A percentile compares a stretch with the other conserved stretches of the same genome.
Conservation (phyloP, 768 basidiomycete genomes). For the Amanita jacksonii region DNA sequence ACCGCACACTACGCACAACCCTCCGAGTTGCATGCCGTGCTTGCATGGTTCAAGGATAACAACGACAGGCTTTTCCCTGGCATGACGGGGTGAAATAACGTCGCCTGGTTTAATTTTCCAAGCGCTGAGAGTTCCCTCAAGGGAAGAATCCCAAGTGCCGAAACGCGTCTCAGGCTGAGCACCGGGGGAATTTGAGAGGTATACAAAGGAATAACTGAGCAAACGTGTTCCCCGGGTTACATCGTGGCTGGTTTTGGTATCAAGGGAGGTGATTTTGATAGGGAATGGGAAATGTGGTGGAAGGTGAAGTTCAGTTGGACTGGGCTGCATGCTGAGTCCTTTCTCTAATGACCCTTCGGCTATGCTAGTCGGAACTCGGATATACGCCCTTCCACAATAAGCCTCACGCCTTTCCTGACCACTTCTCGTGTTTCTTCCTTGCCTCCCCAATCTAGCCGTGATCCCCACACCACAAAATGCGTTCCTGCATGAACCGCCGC, state of each 20-base stretch:
- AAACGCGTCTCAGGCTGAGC: slow-evolving; percentile 58
- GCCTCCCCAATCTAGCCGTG: slow-evolving; percentile 40
- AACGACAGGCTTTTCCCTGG: slow-evolving; percentile 52
- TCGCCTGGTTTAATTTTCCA: slow-evolving; percentile 69
- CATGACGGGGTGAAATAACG: slow-evolving; percentile 46
- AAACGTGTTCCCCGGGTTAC: slow-evolving; percentile 70
- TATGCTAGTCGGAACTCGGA: slow-evolving; percentile 13
- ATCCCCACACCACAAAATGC: slow-evolving; percentile 44
- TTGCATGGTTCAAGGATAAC: slow-evolving; percentile 87
- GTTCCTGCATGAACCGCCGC: slow-evolving; percentile 42
- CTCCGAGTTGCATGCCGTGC: slow-evolving; percentile 87
- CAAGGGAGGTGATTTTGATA: slow-evolving; percentile 67
- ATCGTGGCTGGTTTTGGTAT: slow-evolving; percentile 31
- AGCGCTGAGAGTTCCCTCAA: slow-evolving; percentile 65
- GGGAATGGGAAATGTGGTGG: slow-evolving; percentile 81
- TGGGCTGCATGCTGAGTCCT: slow-evolving; percentile 36
- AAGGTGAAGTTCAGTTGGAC: slow-evolving; percentile 66
- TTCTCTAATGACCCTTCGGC: slow-evolving; percentile 1
- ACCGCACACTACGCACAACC: slow-evolving; percentile 89
- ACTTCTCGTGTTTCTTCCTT: slow-evolving; percentile 37
- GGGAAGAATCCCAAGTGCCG: slow-evolving; percentile 84
- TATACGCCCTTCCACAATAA: slow-evolving; percentile 23
- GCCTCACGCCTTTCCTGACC: slow-evolving; percentile 39
- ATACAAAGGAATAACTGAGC: slow-evolving; percentile 75
- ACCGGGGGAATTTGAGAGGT: slow-evolving; percentile 36